Base-by-base conservation (phyloP, 768 basidiomycete species). In the Pleurotus ostreatus region DNA sequence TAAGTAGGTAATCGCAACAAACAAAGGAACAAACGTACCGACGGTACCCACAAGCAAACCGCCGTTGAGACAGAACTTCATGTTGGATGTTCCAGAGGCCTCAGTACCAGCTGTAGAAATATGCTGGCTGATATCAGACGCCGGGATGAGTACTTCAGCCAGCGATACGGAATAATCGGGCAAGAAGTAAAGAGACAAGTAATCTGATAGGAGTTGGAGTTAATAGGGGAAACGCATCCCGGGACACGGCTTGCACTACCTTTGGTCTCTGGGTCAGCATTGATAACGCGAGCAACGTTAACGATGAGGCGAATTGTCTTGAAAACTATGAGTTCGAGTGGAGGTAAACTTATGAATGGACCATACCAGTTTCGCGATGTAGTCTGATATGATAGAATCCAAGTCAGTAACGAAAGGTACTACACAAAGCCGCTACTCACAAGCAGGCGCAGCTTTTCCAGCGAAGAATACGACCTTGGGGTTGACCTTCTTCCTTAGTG, bases 41-140 rank as follows among this genome's bases (percentile, higher is more conserved):
- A 91, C 89, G 25, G 93, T 94, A 46, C 92, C 94, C 46, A 95
- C 70, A 12, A 98, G 75, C 47, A 98, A 74, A 18, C 93, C 94
- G 38, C 96, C 96, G 63, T 94, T 94, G 51, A 96, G 68, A 63
- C 89, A 90, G 72, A 98, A 93, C 71, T 89, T 90, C 88, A 91
- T 89, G 73, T 90, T 92, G 5, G 85, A 89, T 40, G 88, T 89
- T 34, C 86, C 88, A 1, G 83, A 85, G 9, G 89, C 88, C 67
- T 98, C 94, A 2, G 96, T 98, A 38, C 96, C 96, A 2, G 96
- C 97, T 12, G 96, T 98, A 20, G 92, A 94, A 70, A 99, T 98
- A 70, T 98, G 96, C 67, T 97, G 92, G 59, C 85, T 88, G 74
- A 98, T 89, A 69, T 98, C 94, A 25, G 89, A 88, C 11, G 96